Base-by-base conservation (phyloP, 164 flowering plant genomes). In the Nymphaea thermarum region DNA sequence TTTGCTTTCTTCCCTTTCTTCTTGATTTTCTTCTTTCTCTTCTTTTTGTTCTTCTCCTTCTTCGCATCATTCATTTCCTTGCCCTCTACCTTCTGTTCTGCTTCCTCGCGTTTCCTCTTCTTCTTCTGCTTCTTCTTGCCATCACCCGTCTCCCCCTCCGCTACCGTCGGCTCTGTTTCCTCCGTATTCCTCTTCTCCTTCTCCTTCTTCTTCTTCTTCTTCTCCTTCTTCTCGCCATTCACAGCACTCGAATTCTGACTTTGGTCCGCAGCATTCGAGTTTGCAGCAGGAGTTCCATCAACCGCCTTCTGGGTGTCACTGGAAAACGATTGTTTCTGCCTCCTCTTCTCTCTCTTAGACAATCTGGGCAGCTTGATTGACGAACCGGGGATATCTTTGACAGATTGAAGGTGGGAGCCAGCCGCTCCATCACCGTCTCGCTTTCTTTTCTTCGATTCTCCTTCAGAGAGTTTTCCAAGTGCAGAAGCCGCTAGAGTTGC, bases 271-370 rank as follows among this genome's bases (percentile, higher is more conserved):
- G 64, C 6, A 17, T 62, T 62, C n/a, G 64, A 62, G 11, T 62
- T 17, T 51, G 57, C 8, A 15, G 57, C 57, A 51, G 57, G 14
- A 8, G 8, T 51, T 51, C 14, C 12, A 15, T 3, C 41, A 44
- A 45, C 43, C n/a, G 70, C 65, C 44, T 68, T 65, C 66, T 63
- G 74, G 63, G 74, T 44, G 45, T 51, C 14, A 51, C 57, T 51
- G 14, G 15, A 8, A 3, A 51, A 15, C 57, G 14, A 51, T 7
- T 8, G 57, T 64, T 41, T 67, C 45, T 75, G 77, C 69, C 90
- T 74, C 14, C 83, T 80, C 71, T 84, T 86, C 75, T 83, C 96
- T 71, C 92, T 74, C 78, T 89, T 89, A 0, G 93, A 85, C 74
- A 86, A 72, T 43, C 80, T 82, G 74, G 85, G 85, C 43, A 75